Base-by-base conservation (phyloP, 208 protist genomes). In the Trypanosoma mega region DNA sequence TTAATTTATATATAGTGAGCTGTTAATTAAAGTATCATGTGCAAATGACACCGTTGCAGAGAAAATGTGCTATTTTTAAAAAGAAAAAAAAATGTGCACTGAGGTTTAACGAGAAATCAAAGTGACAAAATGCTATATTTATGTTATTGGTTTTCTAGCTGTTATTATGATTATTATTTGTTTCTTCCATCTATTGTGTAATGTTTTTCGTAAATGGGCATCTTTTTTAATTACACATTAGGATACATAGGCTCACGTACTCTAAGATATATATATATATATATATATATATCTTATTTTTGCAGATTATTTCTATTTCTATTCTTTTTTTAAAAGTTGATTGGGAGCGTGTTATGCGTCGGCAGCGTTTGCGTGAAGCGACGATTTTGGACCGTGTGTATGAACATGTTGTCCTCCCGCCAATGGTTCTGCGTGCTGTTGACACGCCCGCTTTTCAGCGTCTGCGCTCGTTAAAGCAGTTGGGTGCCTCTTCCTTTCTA, bases 361-460 rank as follows among this genome's bases (percentile, higher is more conserved):
- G 70, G 30, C 72, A 55, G 41, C 55, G 71, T 23, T 57, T 57
- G 5, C 78, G 82, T 41, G 80, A 87, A 29, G 50, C 87, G 18
- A 82, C 75, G 11, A 71, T 80, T n/a, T 18, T 74, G 30, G 93
- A 97, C 65, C 86, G 81, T 14, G 63, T 97, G 26, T 82, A 97
- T 63, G 93, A 92, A 14, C 78, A 94, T 60, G 83, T 97, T 34
- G 49, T 72, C 0, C 27, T 97, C n/a, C 74, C 84, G 1, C 68
- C 73, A 31, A 64, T 87, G 18, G 69, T 89, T 39, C 39, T 87
- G 4, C 62, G 86, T 2, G 85, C 90, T 44, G 83, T 99, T 44
- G 98, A 99, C 70, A 98, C 97, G n/a, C 78, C 81, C 2, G 87
- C 92, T 47, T 98, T 98, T 64, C 97, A 99, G 81, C 82, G 98